Evolutionary conservation across 2,329 filamentous ascomycete genomes (phyloP).

Genomic region (Microsporum ferrugineum): DNA sequence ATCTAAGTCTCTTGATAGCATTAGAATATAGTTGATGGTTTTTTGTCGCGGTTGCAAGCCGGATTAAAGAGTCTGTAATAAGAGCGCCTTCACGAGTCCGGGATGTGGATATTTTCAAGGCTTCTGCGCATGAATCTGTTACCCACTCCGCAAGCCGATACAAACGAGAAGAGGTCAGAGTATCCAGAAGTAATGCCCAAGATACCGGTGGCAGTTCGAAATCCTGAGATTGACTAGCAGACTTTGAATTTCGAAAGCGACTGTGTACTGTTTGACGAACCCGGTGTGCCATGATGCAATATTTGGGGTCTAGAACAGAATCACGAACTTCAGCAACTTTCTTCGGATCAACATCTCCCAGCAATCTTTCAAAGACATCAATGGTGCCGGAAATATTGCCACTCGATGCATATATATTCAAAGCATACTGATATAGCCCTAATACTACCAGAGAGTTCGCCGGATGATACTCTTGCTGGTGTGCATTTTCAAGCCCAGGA

Average conservation of each 20-base stretch:
- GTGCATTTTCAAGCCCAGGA: neutral
- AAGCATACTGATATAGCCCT: conserved; percentile 13
- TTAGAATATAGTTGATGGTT: conserved; percentile 28
- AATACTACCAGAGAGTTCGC: conserved; percentile 10
- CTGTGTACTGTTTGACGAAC: neutral
- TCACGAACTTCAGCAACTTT: conserved; percentile 7
- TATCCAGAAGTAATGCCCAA: conserved; percentile 7
- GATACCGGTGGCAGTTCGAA: conserved; percentile 8
- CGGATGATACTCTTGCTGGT: neutral
- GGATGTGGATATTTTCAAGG: conserved; percentile 34
- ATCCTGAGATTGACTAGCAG: neutral
- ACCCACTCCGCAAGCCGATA: conserved; percentile 45
- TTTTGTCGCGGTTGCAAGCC: conserved; percentile 42
- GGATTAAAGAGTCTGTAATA: conserved; percentile 43
- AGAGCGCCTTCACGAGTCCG: conserved; percentile 36
- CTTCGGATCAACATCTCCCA: conserved; percentile 7
- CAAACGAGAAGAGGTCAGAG: conserved; percentile 6
- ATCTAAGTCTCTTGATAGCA: conserved; percentile 22
- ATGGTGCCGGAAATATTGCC: conserved; percentile 11
- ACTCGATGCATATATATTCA: conserved; percentile 12
- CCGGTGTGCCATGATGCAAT: conserved; percentile 6
- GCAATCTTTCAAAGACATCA: conserved; percentile 11
- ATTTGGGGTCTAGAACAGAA: conserved; percentile 9
- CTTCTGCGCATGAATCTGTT: conserved; percentile 40
- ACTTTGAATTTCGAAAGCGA: neutral